These are phyloP conservation scores for Gyromitra esculenta DNA, from an alignment of 2,329 filamentous ascomycete species.

Conservation along the genomic window DNA sequence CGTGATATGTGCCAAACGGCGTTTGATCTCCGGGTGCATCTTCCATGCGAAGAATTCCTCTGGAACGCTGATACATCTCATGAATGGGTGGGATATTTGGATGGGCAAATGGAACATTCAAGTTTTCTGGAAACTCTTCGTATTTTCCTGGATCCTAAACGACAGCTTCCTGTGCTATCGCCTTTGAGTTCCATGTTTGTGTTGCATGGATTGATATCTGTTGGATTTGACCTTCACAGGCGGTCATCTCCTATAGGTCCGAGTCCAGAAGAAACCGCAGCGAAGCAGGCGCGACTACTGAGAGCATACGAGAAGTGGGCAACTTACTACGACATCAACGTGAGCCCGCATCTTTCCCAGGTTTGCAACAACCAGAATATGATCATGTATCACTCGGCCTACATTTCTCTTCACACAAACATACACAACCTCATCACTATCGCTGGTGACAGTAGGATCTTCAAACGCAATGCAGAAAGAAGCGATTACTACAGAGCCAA, in stretches of 20 bases:
- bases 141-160: constrained; percentile 53
- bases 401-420: constrained; percentile 54
- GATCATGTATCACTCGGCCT: constrained; percentile 55
- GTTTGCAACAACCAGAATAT: constrained; percentile 52
- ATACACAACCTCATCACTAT: constrained; percentile 52
- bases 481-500: constrained; percentile 54
- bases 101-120: constrained; percentile 47
- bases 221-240: constrained; percentile 54
- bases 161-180: constrained; percentile 50
- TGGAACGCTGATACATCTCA: constrained; percentile 53
- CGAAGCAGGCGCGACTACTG: constrained; percentile 49
- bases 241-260: constrained; percentile 47
- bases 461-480: constrained; percentile 43
- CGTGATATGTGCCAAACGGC: constrained; percentile 54
- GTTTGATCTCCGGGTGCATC: constrained; percentile 52
- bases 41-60: constrained; percentile 54
- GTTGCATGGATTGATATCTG: constrained; percentile 54
- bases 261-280: constrained; percentile 50
- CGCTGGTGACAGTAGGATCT: constrained; percentile 52
- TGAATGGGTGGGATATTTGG: constrained; percentile 53
- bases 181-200: constrained; percentile 53
- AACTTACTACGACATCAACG: constrained; percentile 52
- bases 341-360: constrained; percentile 50
- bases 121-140: constrained; percentile 53
- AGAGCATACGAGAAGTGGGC: constrained; percentile 54